Percentiles rank a stretch among this genome's conserved stretches.
Evolutionary conservation across 768 basidiomycete genomes (phyloP).

Genomic region (Sutorius australiensis): DNA sequence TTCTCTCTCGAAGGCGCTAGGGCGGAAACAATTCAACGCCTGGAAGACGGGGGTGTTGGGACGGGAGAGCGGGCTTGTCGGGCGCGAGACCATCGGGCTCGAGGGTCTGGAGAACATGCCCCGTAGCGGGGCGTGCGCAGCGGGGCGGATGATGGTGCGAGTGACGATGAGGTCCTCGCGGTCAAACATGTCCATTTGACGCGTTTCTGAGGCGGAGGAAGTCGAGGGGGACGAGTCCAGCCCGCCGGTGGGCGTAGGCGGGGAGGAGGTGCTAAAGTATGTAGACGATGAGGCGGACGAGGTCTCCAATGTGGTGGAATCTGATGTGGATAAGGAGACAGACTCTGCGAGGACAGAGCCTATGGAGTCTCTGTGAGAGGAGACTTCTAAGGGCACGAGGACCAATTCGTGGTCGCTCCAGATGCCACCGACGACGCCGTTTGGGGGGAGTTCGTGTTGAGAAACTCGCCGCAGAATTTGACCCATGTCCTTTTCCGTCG

Average conservation of each 20-base stretch:
- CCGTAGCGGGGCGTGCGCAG: conserved; percentile 21
- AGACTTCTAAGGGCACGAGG: conserved; percentile 29
- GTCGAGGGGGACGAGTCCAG: conserved; percentile 1
- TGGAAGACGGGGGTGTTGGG: conserved; percentile 22
- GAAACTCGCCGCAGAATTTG: conserved; percentile 25
- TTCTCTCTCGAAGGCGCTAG: conserved; percentile 32
- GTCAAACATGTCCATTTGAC: conserved; percentile 25
- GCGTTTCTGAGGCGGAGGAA: conserved; percentile 9
- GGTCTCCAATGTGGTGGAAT: conserved; percentile 9
- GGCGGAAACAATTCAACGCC: conserved; percentile 35
- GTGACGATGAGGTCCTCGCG: conserved; percentile 33
- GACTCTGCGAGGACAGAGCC: conserved; percentile 15
- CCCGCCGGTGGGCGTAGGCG: conserved; percentile 3
- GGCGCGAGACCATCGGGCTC: conserved; percentile 28
- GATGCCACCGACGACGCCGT: conserved; percentile 26
- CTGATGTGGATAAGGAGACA: conserved; percentile 4
- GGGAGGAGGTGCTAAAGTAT: conserved; percentile 19
- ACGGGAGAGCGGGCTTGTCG: conserved; percentile 23
- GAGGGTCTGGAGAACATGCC: conserved; percentile 31
- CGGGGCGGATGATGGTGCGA: conserved; percentile 38
- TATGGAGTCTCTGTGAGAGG: conserved; percentile 17
- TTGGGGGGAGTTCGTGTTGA: conserved; percentile 15
- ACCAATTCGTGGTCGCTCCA: conserved; percentile 35
- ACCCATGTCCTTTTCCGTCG: conserved; percentile 24
- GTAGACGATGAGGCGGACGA: conserved; percentile 16